phyloP scores from a whole-genome alignment of 169 alveolate species.

The Plasmodium knowlesi region DNA sequence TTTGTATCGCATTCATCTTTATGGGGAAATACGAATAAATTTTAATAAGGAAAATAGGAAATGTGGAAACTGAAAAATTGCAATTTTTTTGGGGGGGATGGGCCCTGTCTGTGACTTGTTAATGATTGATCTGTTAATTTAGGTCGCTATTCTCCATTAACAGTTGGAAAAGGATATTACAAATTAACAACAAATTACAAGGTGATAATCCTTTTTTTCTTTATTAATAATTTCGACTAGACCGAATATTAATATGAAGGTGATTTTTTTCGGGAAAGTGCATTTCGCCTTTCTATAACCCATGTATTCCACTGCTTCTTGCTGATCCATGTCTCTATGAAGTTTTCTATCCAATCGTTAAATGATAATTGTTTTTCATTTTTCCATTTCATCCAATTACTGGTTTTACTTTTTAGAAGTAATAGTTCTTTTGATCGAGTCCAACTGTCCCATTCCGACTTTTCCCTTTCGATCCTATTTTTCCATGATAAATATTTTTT shows the following conservation, averaged over 20 bases:
- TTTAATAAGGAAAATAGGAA: not conserved
- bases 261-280: not conserved
- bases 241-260: not conserved
- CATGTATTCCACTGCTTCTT: not conserved
- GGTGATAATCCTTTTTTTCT: not conserved
- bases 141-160: not conserved
- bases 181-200: not conserved
- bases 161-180: not conserved
- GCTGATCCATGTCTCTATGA: not conserved
- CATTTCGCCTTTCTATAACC: not conserved
- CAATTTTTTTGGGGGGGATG: not conserved
- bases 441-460: not conserved
- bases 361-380: not conserved
- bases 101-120: not conserved
- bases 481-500: conserved; percentile 1
- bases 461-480: not conserved
- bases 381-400: not conserved
- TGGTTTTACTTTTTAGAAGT: not conserved
- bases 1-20: not conserved
- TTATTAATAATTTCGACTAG: no score
- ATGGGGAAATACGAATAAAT: not conserved
- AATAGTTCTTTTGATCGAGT: not conserved
- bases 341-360: not conserved
- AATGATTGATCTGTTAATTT: not conserved
- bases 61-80: not conserved